phyloP scores from a whole-genome alignment of 345 rosid species.

The Bruguiera gymnorhiza region DNA sequence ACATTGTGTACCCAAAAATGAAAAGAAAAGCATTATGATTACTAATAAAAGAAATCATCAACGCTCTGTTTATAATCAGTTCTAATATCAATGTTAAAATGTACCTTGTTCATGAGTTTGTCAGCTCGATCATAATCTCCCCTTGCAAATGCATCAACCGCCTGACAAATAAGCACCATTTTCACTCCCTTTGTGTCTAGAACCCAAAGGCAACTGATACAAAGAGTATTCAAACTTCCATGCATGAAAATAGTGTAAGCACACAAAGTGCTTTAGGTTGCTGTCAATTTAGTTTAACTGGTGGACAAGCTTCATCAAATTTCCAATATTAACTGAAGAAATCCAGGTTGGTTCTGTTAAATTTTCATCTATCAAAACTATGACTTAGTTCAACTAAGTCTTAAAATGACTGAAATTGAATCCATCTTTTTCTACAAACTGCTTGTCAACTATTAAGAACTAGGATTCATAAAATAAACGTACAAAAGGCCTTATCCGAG shows the following conservation, averaged over 20 bases:
- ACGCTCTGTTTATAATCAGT: not conserved
- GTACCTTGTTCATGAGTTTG: constrained; percentile 49
- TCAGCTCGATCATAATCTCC: constrained; percentile 40
- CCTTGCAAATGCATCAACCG: constrained; percentile 40
- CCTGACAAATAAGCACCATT: constrained; percentile 34
- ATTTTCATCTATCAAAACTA: too few species aligned
- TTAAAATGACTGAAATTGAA: too few species aligned
- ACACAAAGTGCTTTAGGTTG: not conserved
- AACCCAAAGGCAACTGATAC: constrained; percentile 1
- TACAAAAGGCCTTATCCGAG: not conserved
- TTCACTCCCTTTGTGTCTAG: constrained; percentile 2
- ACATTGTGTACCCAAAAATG: too few species aligned
- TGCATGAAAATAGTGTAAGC: not conserved
- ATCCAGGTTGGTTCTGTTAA: too few species aligned
- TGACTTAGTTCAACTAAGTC: too few species aligned
- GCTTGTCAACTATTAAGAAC: not conserved
- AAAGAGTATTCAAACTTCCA: not conserved
- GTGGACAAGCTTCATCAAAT: too few species aligned
- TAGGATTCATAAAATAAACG: not conserved
- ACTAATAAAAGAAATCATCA: not conserved
- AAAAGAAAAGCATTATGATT: not conserved
- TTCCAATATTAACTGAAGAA: too few species aligned
- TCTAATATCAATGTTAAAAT: constrained; percentile 1
- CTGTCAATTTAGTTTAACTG: not conserved
- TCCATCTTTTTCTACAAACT: too few species aligned